A percentile compares a stretch with the other conserved stretches of the same genome.
Evolutionary conservation across 2,329 filamentous ascomycete genomes (phyloP).

Genomic region (Colletotrichum liaoningense): DNA sequence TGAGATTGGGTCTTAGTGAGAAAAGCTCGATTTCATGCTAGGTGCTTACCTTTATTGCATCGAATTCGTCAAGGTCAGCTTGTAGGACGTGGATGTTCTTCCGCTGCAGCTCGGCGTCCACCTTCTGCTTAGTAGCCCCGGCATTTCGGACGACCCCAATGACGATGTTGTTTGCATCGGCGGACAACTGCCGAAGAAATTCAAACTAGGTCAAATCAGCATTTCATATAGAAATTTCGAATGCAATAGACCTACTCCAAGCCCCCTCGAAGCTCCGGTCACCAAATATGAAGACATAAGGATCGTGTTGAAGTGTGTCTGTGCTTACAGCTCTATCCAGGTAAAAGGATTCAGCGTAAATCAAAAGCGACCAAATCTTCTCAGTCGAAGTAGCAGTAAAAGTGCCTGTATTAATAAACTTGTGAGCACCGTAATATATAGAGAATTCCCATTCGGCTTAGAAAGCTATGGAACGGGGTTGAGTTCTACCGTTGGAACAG

Average conservation of each 20-base stretch:
- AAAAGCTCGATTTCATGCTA: background rate
- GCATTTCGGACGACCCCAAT: slow-evolving; percentile 62
- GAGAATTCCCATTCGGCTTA: background rate
- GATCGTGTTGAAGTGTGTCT: background rate
- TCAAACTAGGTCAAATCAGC: background rate
- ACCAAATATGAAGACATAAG: background rate
- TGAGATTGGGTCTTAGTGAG: background rate
- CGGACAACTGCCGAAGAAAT: slow-evolving; percentile 49
- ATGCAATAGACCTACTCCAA: background rate
- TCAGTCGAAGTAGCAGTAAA: background rate
- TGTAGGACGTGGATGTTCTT: slow-evolving; percentile 54
- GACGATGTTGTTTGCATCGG: slow-evolving; percentile 51
- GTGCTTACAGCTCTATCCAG: background rate
- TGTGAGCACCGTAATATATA: background rate
- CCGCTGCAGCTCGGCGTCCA: slow-evolving; percentile 51
- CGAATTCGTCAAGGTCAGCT: slow-evolving; percentile 55
- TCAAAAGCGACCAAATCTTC: no score
- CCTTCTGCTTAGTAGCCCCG: slow-evolving; percentile 53
- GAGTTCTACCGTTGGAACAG: background rate
- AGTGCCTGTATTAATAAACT: background rate
- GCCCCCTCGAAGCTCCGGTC: background rate
- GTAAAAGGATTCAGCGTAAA: background rate
- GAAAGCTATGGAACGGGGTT: background rate
- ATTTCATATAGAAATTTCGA: background rate
- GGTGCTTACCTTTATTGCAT: slow-evolving; percentile 47